These are phyloP conservation scores for Agastache rugosa DNA, from an alignment of 257 asterid species.

Conservation along the genomic window DNA sequence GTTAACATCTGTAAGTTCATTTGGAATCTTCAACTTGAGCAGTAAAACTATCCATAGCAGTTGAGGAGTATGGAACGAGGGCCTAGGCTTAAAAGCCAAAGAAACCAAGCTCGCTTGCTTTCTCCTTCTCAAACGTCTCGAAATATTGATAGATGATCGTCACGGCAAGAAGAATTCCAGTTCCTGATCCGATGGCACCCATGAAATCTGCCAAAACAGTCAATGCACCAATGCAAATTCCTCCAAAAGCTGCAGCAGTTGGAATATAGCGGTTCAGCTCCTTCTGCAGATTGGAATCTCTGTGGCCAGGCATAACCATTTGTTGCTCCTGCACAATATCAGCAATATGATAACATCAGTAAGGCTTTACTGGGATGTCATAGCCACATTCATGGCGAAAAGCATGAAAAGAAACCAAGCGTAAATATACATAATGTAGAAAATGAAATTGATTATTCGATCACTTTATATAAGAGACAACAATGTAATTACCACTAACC, in stretches of 20 bases:
- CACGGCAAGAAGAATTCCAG: slow-evolving; percentile 76
- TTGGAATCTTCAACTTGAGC: not conserved
- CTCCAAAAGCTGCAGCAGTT: slow-evolving; percentile 82
- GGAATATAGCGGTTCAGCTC: slow-evolving; percentile 74
- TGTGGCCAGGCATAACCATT: slow-evolving; percentile 86
- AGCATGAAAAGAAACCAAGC: not conserved
- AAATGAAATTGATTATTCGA: too few relatives aligned
- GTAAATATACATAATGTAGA: not conserved
- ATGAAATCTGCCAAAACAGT: slow-evolving; percentile 74
- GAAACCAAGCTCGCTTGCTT: slow-evolving; percentile 75
- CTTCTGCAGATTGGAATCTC: slow-evolving; percentile 69
- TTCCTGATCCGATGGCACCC: slow-evolving; percentile 85
- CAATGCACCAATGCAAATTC: slow-evolving; percentile 75
- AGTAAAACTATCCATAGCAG: slow-evolving; percentile 11
- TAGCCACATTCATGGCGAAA: not conserved
- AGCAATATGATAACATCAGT: slow-evolving; percentile 3
- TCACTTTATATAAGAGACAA: too few relatives aligned
- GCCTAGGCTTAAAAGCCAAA: slow-evolving; percentile 58
- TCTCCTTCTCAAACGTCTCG: slow-evolving; percentile 84
- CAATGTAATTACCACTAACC: too few relatives aligned
- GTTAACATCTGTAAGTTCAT: slow-evolving; percentile 2
- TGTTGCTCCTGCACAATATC: slow-evolving; percentile 68
- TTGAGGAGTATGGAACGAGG: not conserved
- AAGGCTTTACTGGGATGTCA: not conserved
- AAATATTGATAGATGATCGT: slow-evolving; percentile 74